Evolutionary conservation across 805 yeast genomes (phyloP).

Genomic region (Myxozyma sirexii): DNA sequence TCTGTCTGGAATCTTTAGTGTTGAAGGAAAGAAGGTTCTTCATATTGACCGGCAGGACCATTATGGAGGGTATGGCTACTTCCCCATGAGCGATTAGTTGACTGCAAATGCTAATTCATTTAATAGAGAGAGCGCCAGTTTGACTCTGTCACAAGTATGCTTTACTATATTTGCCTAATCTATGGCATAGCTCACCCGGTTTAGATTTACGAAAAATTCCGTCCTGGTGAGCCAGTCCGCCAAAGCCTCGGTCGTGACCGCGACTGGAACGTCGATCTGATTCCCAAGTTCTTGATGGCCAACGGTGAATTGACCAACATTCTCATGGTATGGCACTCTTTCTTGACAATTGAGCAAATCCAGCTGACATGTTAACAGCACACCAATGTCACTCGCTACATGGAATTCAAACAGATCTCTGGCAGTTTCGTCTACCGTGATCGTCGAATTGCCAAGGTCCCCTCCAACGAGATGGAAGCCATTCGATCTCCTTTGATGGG

Average conservation of each 20-base stretch:
- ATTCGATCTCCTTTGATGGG: conserved; percentile 92
- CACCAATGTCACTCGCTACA: conserved; percentile 92
- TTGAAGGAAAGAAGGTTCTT: conserved; percentile 96
- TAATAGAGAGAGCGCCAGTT: conserved; percentile 71
- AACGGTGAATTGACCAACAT: conserved; percentile 96
- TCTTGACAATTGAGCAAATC: background rate
- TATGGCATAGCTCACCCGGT: background rate
- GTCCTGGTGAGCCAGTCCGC: conserved; percentile 70
- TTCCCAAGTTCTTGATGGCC: conserved; percentile 96
- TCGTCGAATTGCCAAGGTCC: conserved; percentile 92
- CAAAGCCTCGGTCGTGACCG: conserved; percentile 82
- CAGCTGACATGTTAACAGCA: conserved; percentile 46
- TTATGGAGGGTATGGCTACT: conserved; percentile 67
- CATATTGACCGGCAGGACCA: conserved; percentile 96
- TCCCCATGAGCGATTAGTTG: too few relatives aligned
- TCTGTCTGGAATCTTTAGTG: conserved; percentile 87
- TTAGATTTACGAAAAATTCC: conserved; percentile 77
- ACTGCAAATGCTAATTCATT: too few relatives aligned
- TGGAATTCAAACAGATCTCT: conserved; percentile 94
- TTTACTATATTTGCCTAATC: conserved; percentile 30
- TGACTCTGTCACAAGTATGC: conserved; percentile 59
- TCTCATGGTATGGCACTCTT: conserved; percentile 50
- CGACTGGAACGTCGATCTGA: conserved; percentile 97
- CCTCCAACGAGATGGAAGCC: conserved; percentile 89
- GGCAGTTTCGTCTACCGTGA: conserved; percentile 92